These are phyloP conservation scores for Hyaloscypha bicolor DNA, from an alignment of 495 filamentous ascomycete species.

Conservation along the genomic window DNA sequence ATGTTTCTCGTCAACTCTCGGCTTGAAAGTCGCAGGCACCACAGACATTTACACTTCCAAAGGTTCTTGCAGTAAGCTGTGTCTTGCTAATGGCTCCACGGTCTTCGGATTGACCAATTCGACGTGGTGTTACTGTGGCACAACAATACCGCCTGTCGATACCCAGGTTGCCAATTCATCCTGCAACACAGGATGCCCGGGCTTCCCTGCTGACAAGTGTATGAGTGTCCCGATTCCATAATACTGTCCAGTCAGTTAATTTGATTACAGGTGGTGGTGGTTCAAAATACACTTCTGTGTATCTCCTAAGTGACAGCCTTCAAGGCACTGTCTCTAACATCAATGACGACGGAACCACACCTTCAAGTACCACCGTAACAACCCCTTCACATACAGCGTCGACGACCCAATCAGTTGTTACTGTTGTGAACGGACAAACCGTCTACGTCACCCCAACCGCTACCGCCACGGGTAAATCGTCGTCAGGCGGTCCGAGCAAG, in stretches of 20 bases:
- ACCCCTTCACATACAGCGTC: neutral
- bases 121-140: slow-evolving; percentile 64
- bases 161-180: slow-evolving; percentile 47
- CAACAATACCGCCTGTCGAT: slow-evolving; percentile 52
- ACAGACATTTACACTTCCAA: slow-evolving; percentile 38
- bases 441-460: slow-evolving; percentile 34
- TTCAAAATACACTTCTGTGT: slow-evolving; percentile 30
- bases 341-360: slow-evolving; percentile 24
- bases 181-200: slow-evolving; percentile 62
- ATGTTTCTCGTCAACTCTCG: slow-evolving; percentile 42
- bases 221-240: slow-evolving; percentile 37
- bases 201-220: slow-evolving; percentile 58
- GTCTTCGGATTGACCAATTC: slow-evolving; percentile 44
- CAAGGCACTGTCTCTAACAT: slow-evolving; percentile 24
- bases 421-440: slow-evolving; percentile 35
- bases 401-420: slow-evolving; percentile 26
- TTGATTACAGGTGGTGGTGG: slow-evolving; percentile 53
- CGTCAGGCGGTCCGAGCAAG: slow-evolving; percentile 53
- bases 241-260: slow-evolving; percentile 35
- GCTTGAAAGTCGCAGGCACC: slow-evolving; percentile 36
- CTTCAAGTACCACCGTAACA: slow-evolving; percentile 13
- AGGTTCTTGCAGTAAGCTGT: slow-evolving; percentile 45
- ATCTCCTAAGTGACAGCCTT: neutral
- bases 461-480: slow-evolving; percentile 13
- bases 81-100: slow-evolving; percentile 30